Evolutionary conservation across 495 filamentous ascomycete species (phyloP).

Genomic region (Penicillium longicatenatum): DNA sequence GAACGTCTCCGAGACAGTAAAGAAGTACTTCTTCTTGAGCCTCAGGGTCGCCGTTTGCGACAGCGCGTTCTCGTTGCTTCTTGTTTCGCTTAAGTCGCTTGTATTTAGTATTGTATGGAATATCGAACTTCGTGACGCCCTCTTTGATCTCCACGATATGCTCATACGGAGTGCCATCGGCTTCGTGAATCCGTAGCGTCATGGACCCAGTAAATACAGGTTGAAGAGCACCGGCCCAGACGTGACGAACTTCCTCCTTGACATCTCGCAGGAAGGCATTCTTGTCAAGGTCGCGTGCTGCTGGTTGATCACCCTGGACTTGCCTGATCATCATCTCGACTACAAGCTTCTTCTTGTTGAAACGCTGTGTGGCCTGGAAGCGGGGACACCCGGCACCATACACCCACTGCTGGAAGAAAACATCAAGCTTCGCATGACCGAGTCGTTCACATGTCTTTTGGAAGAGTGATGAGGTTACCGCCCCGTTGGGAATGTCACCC

Average conservation of each 20-base stretch:
- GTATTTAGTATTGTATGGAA: slow-evolving; percentile 99
- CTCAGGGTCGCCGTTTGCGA: slow-evolving; percentile 67
- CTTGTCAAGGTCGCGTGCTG: slow-evolving; percentile 57
- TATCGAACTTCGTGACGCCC: slow-evolving; percentile 77
- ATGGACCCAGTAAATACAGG: slow-evolving; percentile 90
- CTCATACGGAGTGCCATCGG: slow-evolving; percentile 97
- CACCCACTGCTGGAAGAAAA: slow-evolving; percentile 94
- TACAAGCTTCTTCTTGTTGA: slow-evolving; percentile 97
- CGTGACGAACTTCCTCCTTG: slow-evolving; percentile 70
- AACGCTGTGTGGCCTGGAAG: slow-evolving; percentile 80
- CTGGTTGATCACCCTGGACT: slow-evolving; percentile 60
- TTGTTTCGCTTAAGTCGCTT: slow-evolving; percentile 93
- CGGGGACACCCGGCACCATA: slow-evolving; percentile 82
- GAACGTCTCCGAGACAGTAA: slow-evolving; percentile 90
- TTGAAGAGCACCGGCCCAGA: slow-evolving; percentile 70
- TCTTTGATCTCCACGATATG: slow-evolving; percentile 96
- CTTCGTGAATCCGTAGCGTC: slow-evolving; percentile 97
- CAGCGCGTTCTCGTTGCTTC: slow-evolving; percentile 79
- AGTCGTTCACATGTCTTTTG: slow-evolving; percentile 81
- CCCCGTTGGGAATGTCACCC: slow-evolving; percentile 70
- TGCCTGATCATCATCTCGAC: slow-evolving; percentile 92
- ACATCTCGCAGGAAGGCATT: slow-evolving; percentile 79
- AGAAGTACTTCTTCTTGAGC: slow-evolving; percentile 80
- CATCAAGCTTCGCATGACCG: slow-evolving; percentile 78
- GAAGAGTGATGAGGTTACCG: slow-evolving; percentile 74